Percentiles rank a stretch among this genome's conserved stretches.
Conservation (phyloP, 164 flowering plant species). For the Berberis vulgaris region DNA sequence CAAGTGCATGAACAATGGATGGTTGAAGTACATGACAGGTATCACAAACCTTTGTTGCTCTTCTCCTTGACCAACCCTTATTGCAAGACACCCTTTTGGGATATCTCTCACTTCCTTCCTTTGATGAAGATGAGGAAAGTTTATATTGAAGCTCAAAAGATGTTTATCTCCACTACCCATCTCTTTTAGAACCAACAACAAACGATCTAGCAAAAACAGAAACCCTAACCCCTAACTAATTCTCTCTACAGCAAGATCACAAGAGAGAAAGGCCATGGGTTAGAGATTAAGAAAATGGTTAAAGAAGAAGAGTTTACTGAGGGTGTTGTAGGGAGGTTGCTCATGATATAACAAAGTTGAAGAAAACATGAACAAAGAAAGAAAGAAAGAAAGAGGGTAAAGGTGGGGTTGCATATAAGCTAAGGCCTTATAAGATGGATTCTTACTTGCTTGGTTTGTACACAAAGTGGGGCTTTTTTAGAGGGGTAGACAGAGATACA, state of each 20-base stretch:
- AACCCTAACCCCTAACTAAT: too few species aligned
- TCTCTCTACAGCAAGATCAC: not conserved
- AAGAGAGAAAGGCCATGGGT: conserved; percentile 70
- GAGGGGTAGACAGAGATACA: too few species aligned
- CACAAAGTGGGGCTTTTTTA: not conserved
- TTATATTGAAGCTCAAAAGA: conserved; percentile 31
- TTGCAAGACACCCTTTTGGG: conserved; percentile 66
- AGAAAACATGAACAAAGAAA: not conserved
- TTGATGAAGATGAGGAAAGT: conserved; percentile 32
- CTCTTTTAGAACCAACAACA: not conserved
- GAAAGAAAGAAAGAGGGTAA: not conserved
- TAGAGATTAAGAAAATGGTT: conserved; percentile 52
- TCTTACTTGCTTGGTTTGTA: not conserved
- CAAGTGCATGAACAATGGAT: conserved; percentile 61
- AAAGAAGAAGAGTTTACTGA: conserved; percentile 51
- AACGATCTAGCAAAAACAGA: too few species aligned
- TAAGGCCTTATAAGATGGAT: not conserved
- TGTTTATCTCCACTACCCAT: conserved; percentile 17
- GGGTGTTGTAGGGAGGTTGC: conserved; percentile 50
- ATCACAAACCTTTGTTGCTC: conserved; percentile 57
- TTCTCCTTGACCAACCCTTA: conserved; percentile 54
- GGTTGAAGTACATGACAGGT: conserved; percentile 65
- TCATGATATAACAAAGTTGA: conserved; percentile 32
- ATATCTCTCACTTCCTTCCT: conserved; percentile 25
- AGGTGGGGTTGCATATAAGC: conserved; percentile 1